phyloP scores from a whole-genome alignment of 2,329 filamentous ascomycete genomes.

The Ceratocystis harringtonii region DNA sequence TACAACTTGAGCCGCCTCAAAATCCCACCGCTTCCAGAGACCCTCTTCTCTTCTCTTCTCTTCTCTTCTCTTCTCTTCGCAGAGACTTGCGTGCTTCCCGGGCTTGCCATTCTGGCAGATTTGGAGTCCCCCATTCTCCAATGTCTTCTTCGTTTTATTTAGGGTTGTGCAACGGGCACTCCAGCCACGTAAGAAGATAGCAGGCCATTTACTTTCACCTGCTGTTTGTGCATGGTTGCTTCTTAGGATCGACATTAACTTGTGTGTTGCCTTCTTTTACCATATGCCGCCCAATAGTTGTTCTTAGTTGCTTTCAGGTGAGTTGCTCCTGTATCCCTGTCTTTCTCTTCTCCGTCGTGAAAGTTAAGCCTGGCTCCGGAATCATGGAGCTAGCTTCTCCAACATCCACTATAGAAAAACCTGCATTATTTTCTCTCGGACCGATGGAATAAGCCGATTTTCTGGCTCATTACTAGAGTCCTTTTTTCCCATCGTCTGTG shows the following conservation, averaged over 20 bases:
- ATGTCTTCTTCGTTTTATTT: background rate
- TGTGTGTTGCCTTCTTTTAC: background rate
- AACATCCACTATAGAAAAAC: background rate
- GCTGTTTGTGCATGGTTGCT: background rate
- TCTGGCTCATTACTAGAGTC: background rate
- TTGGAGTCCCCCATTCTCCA: constrained; percentile 5
- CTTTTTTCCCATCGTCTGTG: background rate
- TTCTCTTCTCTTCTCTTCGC: background rate
- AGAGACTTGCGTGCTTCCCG: background rate
- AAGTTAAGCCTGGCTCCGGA: constrained; percentile 5
- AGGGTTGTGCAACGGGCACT: background rate
- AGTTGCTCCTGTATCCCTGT: background rate
- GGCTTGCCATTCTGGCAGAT: constrained; percentile 7
- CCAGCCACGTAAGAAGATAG: background rate
- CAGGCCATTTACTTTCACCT: background rate
- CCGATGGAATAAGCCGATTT: background rate
- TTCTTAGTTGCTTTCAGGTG: background rate
- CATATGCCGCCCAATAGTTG: background rate
- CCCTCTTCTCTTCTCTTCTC: background rate
- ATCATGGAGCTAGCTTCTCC: constrained; percentile 9
- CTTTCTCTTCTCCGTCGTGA: constrained; percentile 1
- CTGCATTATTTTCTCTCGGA: background rate
- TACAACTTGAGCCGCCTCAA: background rate
- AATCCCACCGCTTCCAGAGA: background rate
- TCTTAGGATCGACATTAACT: background rate